These are phyloP conservation scores for Knufia fluminis DNA, from an alignment of 2,329 filamentous ascomycete species.

Conservation along the genomic window DNA sequence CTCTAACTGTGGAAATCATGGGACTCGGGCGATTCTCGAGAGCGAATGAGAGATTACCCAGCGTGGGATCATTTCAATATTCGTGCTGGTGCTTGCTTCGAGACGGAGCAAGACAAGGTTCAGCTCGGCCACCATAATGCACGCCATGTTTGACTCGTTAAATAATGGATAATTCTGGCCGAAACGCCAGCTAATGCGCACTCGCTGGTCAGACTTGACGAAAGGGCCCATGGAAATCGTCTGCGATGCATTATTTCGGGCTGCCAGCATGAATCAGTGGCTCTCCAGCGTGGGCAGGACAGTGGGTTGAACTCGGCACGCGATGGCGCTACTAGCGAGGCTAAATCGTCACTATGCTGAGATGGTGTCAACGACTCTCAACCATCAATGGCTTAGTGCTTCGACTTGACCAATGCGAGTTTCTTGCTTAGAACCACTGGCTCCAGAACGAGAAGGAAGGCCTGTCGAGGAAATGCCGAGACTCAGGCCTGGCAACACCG, in stretches of 20 bases:
- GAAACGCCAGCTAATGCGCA: background rate
- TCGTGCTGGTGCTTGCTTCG: background rate
- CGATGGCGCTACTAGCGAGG: background rate
- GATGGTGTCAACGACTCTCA: background rate
- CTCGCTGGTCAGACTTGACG: background rate
- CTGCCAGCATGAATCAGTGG: background rate
- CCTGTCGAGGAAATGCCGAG: too few relatives aligned
- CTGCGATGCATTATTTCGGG: too few relatives aligned
- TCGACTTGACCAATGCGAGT: background rate
- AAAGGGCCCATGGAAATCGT: background rate
- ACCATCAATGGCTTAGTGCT: background rate
- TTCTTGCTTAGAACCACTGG: too few relatives aligned
- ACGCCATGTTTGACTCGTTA: slow-evolving; percentile 2
- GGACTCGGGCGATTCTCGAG: background rate
- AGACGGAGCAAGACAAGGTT: slow-evolving; percentile 1
- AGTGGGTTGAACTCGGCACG: background rate
- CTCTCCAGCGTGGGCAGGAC: background rate
- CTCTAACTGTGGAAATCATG: background rate
- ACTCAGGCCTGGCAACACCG: too few relatives aligned
- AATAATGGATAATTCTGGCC: background rate
- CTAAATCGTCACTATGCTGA: background rate
- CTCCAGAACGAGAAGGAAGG: too few relatives aligned
- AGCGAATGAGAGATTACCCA: slow-evolving; percentile 1
- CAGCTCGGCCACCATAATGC: background rate
- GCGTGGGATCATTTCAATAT: slow-evolving; percentile 4